phyloP scores from a whole-genome alignment of 768 basidiomycete genomes.

The Xerocomellus chrysenteron region DNA sequence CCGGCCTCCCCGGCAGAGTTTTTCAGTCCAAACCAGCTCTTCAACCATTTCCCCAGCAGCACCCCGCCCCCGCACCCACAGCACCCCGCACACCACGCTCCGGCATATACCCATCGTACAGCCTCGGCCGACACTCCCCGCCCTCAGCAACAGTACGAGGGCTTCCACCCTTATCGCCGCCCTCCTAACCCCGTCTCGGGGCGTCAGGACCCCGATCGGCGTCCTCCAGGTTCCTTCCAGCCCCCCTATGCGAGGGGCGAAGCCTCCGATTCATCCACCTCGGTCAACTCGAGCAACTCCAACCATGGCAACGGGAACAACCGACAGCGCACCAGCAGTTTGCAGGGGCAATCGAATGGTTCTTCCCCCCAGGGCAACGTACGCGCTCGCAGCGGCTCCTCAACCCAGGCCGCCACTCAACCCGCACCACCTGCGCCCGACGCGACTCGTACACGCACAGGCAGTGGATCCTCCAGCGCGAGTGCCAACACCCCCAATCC shows the following conservation, averaged over 20 bases:
- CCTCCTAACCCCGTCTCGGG: slow-evolving; percentile 42
- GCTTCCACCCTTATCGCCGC: slow-evolving; percentile 82
- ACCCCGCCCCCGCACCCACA: slow-evolving; percentile 64
- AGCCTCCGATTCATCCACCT: slow-evolving; percentile 76
- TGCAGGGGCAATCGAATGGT: slow-evolving; percentile 60
- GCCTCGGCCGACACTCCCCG: slow-evolving; percentile 30
- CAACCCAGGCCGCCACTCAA: slow-evolving; percentile 28
- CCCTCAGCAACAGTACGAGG: slow-evolving; percentile 38
- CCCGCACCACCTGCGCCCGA: slow-evolving; percentile 23
- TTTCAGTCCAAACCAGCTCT: slow-evolving; percentile 58
- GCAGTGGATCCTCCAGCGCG: slow-evolving; percentile 29
- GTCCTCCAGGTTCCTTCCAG: slow-evolving; percentile 49
- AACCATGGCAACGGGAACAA: slow-evolving; percentile 29
- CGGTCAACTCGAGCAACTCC: slow-evolving; percentile 63
- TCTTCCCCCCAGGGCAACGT: slow-evolving; percentile 34
- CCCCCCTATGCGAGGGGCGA: slow-evolving; percentile 81
- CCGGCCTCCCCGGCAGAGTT: slow-evolving; percentile 48
- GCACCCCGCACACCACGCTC: slow-evolving; percentile 33
- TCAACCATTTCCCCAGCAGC: slow-evolving; percentile 66
- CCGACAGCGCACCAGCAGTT: slow-evolving; percentile 70
- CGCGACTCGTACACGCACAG: slow-evolving; percentile 31
- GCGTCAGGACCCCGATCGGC: slow-evolving; percentile 47
- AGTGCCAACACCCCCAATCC: slow-evolving; percentile 9
- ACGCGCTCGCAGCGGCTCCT: slow-evolving; percentile 39
- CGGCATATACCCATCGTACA: slow-evolving; percentile 40